Conservation (phyloP, 805 yeast genomes). For the Cyberlindnera misumaiensis region DNA sequence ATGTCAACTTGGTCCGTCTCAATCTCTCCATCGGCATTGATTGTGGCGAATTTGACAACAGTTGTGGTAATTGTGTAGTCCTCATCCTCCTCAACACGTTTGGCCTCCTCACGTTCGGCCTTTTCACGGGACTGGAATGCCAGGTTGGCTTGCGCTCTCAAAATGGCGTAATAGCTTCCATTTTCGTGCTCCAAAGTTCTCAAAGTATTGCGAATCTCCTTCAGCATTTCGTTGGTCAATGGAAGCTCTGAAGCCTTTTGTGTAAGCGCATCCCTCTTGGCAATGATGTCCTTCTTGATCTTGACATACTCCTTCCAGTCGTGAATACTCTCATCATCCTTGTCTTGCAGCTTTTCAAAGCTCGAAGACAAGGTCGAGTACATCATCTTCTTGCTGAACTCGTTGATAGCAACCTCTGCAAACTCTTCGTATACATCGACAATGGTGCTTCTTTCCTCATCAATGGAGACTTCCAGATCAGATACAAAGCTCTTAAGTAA, state of each 20-base stretch:
- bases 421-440: slow-evolving; percentile 70
- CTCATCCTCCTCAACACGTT: slow-evolving; percentile 11
- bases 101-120: slow-evolving; percentile 26
- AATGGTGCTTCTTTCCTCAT: slow-evolving; percentile 35
- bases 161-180: slow-evolving; percentile 49
- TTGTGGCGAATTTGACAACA: slow-evolving; percentile 10
- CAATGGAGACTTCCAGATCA: slow-evolving; percentile 26
- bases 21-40: slow-evolving; percentile 12
- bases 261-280: slow-evolving; percentile 47
- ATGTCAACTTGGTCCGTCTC: slow-evolving; percentile 12
- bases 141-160: slow-evolving; percentile 52
- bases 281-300: slow-evolving; percentile 47
- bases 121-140: slow-evolving; percentile 50
- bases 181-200: slow-evolving; percentile 50
- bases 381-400: slow-evolving; percentile 56
- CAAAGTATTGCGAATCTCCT: slow-evolving; percentile 33
- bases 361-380: slow-evolving; percentile 22
- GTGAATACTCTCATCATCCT: slow-evolving; percentile 34
- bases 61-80: slow-evolving; percentile 12
- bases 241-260: slow-evolving; percentile 26
- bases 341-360: slow-evolving; percentile 16
- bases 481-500: slow-evolving; percentile 25
- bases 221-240: slow-evolving; percentile 26
- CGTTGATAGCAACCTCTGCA: slow-evolving; percentile 58
- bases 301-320: slow-evolving; percentile 58